Evolutionary conservation across 1,284 basidiomycete genomes (phyloP).

Genomic region (Wolfiporia cocos): DNA sequence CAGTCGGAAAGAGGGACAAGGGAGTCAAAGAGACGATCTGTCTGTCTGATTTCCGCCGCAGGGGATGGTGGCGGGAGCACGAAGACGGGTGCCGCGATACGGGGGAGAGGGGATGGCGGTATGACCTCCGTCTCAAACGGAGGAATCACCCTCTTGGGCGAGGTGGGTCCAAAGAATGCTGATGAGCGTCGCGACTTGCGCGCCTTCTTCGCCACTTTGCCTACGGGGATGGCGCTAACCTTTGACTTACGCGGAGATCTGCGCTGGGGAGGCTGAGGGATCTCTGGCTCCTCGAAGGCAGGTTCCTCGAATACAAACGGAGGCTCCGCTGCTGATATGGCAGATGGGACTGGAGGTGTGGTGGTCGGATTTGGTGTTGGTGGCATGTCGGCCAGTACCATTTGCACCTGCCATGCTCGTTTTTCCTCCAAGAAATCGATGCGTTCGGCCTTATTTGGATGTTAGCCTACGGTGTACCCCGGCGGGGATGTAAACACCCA

Average conservation of each 20-base stretch:
- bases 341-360: constrained; percentile 3
- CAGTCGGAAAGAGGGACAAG: constrained; percentile 13
- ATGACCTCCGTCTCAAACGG: constrained; percentile 66
- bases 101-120: constrained; percentile 15
- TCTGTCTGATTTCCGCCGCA: constrained; percentile 34
- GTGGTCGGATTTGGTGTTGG: constrained; percentile 31
- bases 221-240: constrained; percentile 25
- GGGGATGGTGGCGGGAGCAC: constrained; percentile 71
- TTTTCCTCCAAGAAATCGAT: constrained; percentile 61
- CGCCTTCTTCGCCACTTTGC: constrained; percentile 36
- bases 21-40: constrained; percentile 9
- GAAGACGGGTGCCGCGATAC: constrained; percentile 50
- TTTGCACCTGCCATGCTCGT: constrained; percentile 55
- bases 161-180: constrained; percentile 18
- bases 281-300: neutral
- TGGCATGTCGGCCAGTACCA: constrained; percentile 53
- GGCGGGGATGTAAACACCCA: too few species aligned
- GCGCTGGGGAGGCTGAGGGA: constrained; percentile 10
- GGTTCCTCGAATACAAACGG: neutral
- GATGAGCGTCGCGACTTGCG: constrained; percentile 42
- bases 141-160: constrained; percentile 35
- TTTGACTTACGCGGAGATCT: constrained; percentile 34
- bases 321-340: neutral
- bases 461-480: too few species aligned
- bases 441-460: constrained; percentile 64